These are phyloP conservation scores for Fusarium virguliforme DNA, from an alignment of 2,329 filamentous ascomycete genomes.

Conservation along the genomic window DNA sequence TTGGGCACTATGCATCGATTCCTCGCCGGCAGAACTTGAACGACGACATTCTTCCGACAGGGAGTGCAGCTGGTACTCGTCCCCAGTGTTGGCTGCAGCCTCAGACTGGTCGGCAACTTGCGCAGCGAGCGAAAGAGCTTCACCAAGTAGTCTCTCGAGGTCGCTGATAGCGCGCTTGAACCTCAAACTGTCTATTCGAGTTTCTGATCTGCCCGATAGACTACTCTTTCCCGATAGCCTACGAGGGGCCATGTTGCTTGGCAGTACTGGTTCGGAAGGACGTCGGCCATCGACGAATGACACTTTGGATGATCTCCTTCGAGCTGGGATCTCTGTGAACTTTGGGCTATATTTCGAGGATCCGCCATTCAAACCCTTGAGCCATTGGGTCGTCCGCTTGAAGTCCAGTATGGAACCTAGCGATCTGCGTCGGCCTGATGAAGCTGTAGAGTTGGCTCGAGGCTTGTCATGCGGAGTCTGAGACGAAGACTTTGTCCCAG, in stretches of 20 bases:
- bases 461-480: conserved; percentile 1
- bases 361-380: conserved; percentile 53
- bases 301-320: conserved; percentile 22
- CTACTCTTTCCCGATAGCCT: conserved; percentile 37
- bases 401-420: conserved; percentile 54
- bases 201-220: conserved; percentile 43
- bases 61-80: conserved; percentile 36
- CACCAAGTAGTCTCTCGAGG: conserved; percentile 64
- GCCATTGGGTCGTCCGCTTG: conserved; percentile 55
- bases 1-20: conserved; percentile 23
- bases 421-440: conserved; percentile 47
- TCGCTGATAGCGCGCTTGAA: conserved; percentile 60
- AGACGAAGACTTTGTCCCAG: conserved; percentile 23
- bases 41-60: conserved; percentile 25
- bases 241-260: conserved; percentile 37
- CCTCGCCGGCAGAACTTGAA: conserved; percentile 11
- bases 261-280: conserved; percentile 46
- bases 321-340: conserved; percentile 51
- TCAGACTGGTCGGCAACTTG: conserved; percentile 57
- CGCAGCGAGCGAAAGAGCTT: conserved; percentile 63
- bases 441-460: conserved; percentile 15
- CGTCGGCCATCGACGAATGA: conserved; percentile 37
- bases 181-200: conserved; percentile 47
- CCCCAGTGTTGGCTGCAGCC: conserved; percentile 21
- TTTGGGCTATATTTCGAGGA: conserved; percentile 49